These are phyloP conservation scores for Populus davidiana DNA, from an alignment of 345 rosid genomes.

Conservation along the genomic window DNA sequence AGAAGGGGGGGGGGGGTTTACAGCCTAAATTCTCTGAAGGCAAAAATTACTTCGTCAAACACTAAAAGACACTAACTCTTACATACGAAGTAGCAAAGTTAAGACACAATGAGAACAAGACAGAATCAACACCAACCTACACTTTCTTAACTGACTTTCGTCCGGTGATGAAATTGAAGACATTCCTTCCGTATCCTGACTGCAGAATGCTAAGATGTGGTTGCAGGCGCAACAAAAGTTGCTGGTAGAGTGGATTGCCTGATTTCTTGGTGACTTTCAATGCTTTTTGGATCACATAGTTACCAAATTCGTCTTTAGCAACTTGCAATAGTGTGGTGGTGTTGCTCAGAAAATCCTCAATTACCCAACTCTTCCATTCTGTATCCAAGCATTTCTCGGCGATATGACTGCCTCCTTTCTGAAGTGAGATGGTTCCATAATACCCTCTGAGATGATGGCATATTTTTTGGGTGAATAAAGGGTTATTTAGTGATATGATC, in stretches of 20 bases:
- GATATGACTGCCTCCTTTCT: constrained; percentile 30
- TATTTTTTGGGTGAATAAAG: constrained; percentile 3
- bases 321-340: constrained; percentile 11
- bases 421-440: constrained; percentile 17
- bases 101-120: background rate
- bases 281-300: constrained; percentile 36
- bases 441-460: constrained; percentile 7
- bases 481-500: constrained; percentile 15
- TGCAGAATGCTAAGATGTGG: background rate
- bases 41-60: no score
- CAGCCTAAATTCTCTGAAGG: background rate
- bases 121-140: background rate
- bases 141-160: background rate
- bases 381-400: constrained; percentile 25
- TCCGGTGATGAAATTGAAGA: constrained; percentile 8
- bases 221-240: constrained; percentile 8
- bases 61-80: no score
- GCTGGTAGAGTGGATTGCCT: background rate
- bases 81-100: no score
- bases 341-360: constrained; percentile 13
- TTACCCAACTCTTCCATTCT: background rate
- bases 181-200: constrained; percentile 21
- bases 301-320: constrained; percentile 23
- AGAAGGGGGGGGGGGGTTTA: background rate
- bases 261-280: constrained; percentile 12